Percentiles rank a stretch among this genome's conserved stretches.
Evolutionary conservation across 345 rosid genomes (phyloP).

Genomic region (Citrus unshiu): DNA sequence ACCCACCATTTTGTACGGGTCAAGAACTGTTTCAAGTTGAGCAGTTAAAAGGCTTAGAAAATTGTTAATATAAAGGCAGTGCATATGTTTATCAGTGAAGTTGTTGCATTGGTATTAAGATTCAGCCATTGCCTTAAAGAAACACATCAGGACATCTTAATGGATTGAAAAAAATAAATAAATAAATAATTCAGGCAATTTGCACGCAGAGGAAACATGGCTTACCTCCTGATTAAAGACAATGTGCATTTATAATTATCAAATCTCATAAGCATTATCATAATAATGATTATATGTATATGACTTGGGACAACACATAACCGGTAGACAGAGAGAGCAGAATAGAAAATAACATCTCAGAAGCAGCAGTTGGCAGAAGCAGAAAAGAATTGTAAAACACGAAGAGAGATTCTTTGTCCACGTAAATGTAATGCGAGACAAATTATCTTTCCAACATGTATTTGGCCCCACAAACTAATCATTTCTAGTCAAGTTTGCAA

Average conservation of each 20-base stretch:
- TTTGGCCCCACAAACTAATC: background rate
- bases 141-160: background rate
- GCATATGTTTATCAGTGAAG: background rate
- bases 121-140: background rate
- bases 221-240: background rate
- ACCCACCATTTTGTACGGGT: slow-evolving; percentile 83
- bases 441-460: background rate
- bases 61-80: background rate
- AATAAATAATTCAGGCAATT: background rate
- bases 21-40: slow-evolving; percentile 43
- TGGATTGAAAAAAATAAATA: background rate
- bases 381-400: background rate
- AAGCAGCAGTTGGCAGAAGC: background rate
- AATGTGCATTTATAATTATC: background rate
- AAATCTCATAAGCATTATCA: background rate
- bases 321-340: background rate
- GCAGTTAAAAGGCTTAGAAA: background rate
- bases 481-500: too few species aligned
- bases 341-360: background rate
- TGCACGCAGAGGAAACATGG: background rate
- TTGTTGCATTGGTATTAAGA: background rate
- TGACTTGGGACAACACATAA: background rate
- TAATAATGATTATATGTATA: too few species aligned
- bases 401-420: background rate
- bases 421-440: background rate